Evolutionary conservation across 495 filamentous ascomycete species (phyloP).

Genomic region (Neurospora sp.): DNA sequence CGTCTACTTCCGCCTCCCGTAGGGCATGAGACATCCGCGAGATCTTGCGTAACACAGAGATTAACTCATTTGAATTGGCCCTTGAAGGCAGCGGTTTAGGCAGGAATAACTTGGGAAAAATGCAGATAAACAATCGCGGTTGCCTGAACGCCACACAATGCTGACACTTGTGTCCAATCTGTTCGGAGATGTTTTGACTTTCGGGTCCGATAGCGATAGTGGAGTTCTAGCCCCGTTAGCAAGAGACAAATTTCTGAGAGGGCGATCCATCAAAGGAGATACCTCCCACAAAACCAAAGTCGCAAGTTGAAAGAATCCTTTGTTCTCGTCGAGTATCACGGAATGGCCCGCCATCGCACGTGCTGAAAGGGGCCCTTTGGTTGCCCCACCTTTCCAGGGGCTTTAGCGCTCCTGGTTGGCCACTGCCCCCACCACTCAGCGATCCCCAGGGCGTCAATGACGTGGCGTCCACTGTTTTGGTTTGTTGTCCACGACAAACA

Average conservation of each 20-base stretch:
- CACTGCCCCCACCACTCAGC: background rate
- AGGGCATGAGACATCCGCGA: too few relatives aligned
- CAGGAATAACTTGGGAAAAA: background rate
- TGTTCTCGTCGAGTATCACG: background rate
- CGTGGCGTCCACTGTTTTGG: background rate
- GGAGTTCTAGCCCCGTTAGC: background rate
- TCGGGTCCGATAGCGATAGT: background rate
- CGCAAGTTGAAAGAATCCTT: background rate
- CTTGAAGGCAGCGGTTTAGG: background rate
- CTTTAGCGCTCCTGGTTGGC: background rate
- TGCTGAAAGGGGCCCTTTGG: background rate
- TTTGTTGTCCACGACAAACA: background rate
- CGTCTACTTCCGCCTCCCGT: too few relatives aligned
- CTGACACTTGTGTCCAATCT: background rate
- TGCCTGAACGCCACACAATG: background rate
- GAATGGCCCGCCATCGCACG: background rate
- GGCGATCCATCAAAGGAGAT: background rate
- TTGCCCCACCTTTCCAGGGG: background rate
- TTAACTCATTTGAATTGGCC: background rate
- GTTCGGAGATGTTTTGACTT: background rate
- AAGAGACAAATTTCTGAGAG: background rate
- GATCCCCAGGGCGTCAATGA: background rate
- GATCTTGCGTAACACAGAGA: accelerated
- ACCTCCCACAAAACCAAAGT: background rate
- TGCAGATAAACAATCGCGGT: background rate